A percentile compares a stretch with the other conserved stretches of the same genome.
phyloP scores from a whole-genome alignment of 2,329 filamentous ascomycete genomes.

The Zymoseptoria brevis region DNA sequence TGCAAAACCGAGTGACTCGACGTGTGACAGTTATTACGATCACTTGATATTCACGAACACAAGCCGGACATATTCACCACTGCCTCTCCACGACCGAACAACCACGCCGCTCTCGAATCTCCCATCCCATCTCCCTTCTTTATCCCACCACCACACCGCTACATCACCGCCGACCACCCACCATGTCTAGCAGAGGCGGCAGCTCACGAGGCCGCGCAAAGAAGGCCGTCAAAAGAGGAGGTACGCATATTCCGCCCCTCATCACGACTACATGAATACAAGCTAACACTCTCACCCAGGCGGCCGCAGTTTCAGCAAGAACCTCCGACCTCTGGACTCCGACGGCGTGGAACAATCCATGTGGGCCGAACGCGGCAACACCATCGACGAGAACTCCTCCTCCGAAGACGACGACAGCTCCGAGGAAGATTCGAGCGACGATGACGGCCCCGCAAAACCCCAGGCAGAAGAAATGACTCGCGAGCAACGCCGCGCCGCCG shows the following conservation, averaged over 20 bases:
- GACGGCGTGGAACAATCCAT: slow-evolving; percentile 85
- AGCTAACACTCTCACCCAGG: slow-evolving; percentile 45
- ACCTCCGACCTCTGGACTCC: slow-evolving; percentile 78
- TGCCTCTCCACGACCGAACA: background rate
- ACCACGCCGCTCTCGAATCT: slow-evolving; percentile 2
- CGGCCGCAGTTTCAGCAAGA: slow-evolving; percentile 89
- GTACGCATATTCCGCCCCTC: slow-evolving; percentile 49
- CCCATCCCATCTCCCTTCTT: background rate
- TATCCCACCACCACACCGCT: slow-evolving; percentile 14
- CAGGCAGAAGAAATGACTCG: slow-evolving; percentile 58
- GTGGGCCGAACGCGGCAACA: slow-evolving; percentile 61
- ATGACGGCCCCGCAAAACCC: slow-evolving; percentile 31
- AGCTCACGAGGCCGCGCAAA: slow-evolving; percentile 67
- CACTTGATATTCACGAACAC: background rate
- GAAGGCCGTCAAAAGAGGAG: slow-evolving; percentile 87
- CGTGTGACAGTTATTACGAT: background rate
- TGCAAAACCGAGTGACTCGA: background rate
- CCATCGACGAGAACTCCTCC: slow-evolving; percentile 43
- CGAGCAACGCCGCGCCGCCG: slow-evolving; percentile 77
- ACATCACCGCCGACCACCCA: slow-evolving; percentile 21
- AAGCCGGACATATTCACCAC: background rate
- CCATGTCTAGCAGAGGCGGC: slow-evolving; percentile 39
- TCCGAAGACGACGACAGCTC: slow-evolving; percentile 42
- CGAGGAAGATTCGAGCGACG: slow-evolving; percentile 35
- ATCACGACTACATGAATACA: background rate